Base-by-base conservation (phyloP, 495 filamentous ascomycete genomes). In the Penicillium longicatenatum region DNA sequence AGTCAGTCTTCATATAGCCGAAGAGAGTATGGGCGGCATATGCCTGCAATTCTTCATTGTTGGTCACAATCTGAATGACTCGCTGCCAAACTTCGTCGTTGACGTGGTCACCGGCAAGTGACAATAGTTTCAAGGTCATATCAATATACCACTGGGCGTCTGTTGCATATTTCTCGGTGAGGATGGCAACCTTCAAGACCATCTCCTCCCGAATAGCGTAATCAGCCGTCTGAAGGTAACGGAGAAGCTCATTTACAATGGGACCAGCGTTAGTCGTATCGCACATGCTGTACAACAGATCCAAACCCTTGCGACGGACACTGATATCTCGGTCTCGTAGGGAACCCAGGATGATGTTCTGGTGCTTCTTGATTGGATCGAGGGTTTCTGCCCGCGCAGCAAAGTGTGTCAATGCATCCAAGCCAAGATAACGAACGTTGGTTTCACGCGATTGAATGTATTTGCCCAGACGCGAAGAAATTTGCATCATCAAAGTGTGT, bases 101-200 rank as follows among this genome's bases (percentile, higher is more conserved):
- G 53, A 99, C 93, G 74, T 98, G 95, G 65, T 99, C 95, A 58
- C 95, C 95, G 10, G 95, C 95, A 81, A 97, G 89, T 24, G 95
- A 92, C 55, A 99, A 90, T 26, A 99, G 84, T 50, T 93, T 89
- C 60, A 99, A 76, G 4, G 94, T 96, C 57, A 97, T 96, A 68
- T 99, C 92, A 55, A 99, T 95, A 75, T 99, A 99, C 95, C 95
- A 99, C 70, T 97, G 92, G 16, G 96, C 89, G 68, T 99, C 93
- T 1, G 93, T 97, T 21, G 95, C 95, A 67, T 98, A 99, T 70
- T 98, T 98, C 71, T 99, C 95, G 3, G 95, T 96, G 53, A 99
- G 70, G 64, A 99, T 98, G 33, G 95, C 95, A 67, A 99, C 95
- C 76, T 99, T 99, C 51, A 99, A 75, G 9, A 97, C 95, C 95